Percentiles rank a stretch among this genome's conserved stretches.
Conservation (phyloP, 2,329 filamentous ascomycete genomes). For the Dothistroma pini region DNA sequence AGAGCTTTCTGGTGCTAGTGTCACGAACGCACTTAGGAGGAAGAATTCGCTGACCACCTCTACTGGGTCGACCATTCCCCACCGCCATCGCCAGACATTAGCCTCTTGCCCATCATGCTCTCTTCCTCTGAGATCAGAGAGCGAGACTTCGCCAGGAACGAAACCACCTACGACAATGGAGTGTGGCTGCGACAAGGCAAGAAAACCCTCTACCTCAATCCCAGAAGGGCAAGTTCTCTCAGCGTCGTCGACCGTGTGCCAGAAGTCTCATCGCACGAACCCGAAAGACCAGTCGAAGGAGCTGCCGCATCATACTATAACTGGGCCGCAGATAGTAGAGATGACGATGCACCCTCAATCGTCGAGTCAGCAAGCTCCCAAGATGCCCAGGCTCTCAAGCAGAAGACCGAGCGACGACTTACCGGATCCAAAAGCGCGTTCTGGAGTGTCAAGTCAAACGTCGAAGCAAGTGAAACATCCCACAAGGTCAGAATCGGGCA, state of each 20-base stretch:
- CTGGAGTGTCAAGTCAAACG: not conserved
- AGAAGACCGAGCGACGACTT: not conserved
- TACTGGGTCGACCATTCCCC: not conserved
- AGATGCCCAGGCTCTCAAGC: not conserved
- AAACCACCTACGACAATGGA: not conserved
- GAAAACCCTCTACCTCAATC: not conserved
- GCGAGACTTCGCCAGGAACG: not conserved
- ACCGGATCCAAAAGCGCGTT: not conserved
- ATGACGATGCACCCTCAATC: not conserved
- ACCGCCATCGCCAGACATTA: not conserved
- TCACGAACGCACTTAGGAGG: not conserved
- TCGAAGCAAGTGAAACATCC: not conserved
- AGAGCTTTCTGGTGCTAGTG: not conserved
- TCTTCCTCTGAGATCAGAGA: not conserved
- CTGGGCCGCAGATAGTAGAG: not conserved
- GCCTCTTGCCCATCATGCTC: not conserved
- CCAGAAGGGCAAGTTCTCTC: not conserved
- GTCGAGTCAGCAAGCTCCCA: not conserved
- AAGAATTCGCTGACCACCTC: not conserved
- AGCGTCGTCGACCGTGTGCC: not conserved
- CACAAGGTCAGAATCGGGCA: not conserved
- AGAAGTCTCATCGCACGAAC: not conserved
- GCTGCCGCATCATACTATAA: not conserved
- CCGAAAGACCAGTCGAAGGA: not conserved
- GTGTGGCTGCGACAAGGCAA: not conserved